Percentiles rank a stretch among this genome's conserved stretches.
Conservation (phyloP, 192 early-diverging fungal species). For the Gryganskiella cystojenkinii region DNA sequence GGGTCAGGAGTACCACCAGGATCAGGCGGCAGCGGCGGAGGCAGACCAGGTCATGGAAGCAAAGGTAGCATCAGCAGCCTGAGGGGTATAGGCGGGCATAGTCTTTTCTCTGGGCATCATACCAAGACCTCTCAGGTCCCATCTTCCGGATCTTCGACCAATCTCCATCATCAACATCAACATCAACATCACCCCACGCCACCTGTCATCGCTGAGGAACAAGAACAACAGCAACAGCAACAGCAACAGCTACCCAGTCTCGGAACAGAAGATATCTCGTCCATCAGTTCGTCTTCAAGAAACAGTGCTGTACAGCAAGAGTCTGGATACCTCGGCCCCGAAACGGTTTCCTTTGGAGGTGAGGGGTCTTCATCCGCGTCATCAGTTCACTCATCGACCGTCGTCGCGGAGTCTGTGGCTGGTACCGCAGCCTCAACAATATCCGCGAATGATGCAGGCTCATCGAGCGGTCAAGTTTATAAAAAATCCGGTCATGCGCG, state of each 20-base stretch:
- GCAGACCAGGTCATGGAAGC: constrained; percentile 38
- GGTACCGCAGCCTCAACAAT: background rate
- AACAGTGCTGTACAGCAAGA: background rate
- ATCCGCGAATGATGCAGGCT: constrained; percentile 14
- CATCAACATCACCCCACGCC: constrained; percentile 5
- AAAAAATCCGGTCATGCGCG: constrained; percentile 28
- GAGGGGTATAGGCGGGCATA: constrained; percentile 27
- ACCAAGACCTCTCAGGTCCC: constrained; percentile 7
- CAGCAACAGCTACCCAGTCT: background rate
- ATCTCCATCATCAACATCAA: constrained; percentile 1
- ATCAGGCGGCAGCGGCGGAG: constrained; percentile 9
- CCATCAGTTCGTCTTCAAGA: background rate
- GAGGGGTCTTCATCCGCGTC: constrained; percentile 6
- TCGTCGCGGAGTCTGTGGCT: constrained; percentile 4
- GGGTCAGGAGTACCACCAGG: background rate
- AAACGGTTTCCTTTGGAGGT: background rate
- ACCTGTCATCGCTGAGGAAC: constrained; percentile 21
- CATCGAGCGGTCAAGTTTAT: constrained; percentile 13
- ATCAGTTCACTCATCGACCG: constrained; percentile 18
- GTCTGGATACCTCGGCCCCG: background rate
- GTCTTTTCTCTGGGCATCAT: constrained; percentile 43
- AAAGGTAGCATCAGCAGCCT: constrained; percentile 44
- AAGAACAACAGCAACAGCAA: background rate
- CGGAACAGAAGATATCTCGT: background rate
- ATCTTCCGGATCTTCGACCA: background rate